These are phyloP conservation scores for Taphrina communis DNA, from an alignment of 1,139 yeast genomes.

Conservation along the genomic window DNA sequence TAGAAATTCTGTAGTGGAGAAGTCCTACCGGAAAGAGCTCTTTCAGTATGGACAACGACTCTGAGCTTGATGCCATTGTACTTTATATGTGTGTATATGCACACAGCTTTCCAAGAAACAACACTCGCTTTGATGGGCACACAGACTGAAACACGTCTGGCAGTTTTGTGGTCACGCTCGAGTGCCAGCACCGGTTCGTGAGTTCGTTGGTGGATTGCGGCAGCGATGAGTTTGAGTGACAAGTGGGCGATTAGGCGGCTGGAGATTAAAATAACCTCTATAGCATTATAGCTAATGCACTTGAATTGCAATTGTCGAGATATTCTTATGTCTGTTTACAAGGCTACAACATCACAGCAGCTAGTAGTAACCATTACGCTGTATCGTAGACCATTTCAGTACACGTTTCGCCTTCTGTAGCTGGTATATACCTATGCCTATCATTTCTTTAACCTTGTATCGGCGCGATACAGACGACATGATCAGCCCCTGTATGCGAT, in stretches of 20 bases:
- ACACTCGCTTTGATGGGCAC: neutral
- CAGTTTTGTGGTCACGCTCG: too few relatives aligned
- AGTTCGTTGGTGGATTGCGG: slow-evolving; percentile 5
- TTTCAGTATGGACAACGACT: slow-evolving; percentile 26
- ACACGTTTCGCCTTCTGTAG: too few relatives aligned
- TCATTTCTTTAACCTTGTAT: too few relatives aligned
- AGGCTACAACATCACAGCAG: too few relatives aligned
- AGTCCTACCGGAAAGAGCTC: slow-evolving; percentile 35
- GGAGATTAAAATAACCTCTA: neutral
- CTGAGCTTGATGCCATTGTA: slow-evolving; percentile 33
- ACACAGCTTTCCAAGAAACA: neutral
- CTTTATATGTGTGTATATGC: neutral
- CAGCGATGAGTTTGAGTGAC: slow-evolving; percentile 18
- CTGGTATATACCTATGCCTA: too few relatives aligned
- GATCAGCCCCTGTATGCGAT: neutral
- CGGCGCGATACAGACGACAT: too few relatives aligned
- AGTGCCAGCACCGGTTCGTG: neutral
- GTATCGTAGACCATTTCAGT: too few relatives aligned
- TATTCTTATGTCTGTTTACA: neutral
- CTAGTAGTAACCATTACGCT: too few relatives aligned
- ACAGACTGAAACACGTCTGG: too few relatives aligned
- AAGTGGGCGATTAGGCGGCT: slow-evolving; percentile 7
- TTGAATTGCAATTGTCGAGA: neutral
- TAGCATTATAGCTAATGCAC: neutral
- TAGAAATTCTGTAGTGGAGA: slow-evolving; percentile 9